A percentile compares a stretch with the other conserved stretches of the same genome.
phyloP scores from a whole-genome alignment of 148 eudicot species.

The Drosera capensis region DNA sequence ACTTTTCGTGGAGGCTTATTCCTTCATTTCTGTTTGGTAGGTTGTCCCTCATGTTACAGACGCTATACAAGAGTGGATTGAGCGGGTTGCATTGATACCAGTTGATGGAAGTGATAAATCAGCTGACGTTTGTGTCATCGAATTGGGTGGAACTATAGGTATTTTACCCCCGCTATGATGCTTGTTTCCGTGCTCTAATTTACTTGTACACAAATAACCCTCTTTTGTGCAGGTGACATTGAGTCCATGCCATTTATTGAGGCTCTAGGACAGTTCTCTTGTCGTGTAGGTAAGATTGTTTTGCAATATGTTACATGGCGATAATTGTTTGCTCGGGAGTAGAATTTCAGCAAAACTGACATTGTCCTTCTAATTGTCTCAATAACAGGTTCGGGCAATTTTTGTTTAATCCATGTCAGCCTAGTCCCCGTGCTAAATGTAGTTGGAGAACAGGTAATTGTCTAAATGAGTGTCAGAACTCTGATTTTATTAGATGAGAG shows the following conservation, averaged over 20 bases:
- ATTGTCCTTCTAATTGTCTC: conserved; percentile 1
- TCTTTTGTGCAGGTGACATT: conserved; percentile 56
- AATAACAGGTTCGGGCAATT: conserved; percentile 65
- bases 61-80: conserved; percentile 96
- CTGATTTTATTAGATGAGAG: background rate
- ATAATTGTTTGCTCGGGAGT: too few species aligned
- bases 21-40: conserved; percentile 23
- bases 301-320: too few species aligned
- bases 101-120: conserved; percentile 93
- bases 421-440: conserved; percentile 85
- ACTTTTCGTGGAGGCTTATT: conserved; percentile 1
- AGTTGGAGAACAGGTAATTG: conserved; percentile 89
- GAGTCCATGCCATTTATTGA: conserved; percentile 96
- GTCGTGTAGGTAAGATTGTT: conserved; percentile 65
- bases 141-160: conserved; percentile 98
- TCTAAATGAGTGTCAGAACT: background rate
- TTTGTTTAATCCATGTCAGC: conserved; percentile 94
- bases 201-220: background rate
- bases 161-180: conserved; percentile 1
- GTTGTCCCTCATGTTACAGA: conserved; percentile 97
- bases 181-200: background rate
- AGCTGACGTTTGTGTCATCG: conserved; percentile 97
- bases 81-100: conserved; percentile 72
- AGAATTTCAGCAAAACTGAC: background rate
- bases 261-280: conserved; percentile 90